These are phyloP conservation scores for slime mould (Dictyostelium discoideum) DNA, from an alignment of 78 protist species.

Conservation along the genomic window dicty_2.7 NC_007090.3:4468001-4468500, in stretches of 20 bases:
- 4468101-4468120: not conserved
- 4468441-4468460: constrained; percentile 65
- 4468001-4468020: not conserved
- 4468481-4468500: constrained; percentile 32
- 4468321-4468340: not conserved
- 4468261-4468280: not conserved
- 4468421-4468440: constrained; percentile 62
- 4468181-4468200: not conserved
- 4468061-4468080: not conserved
- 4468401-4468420: constrained; percentile 17
- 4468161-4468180: not conserved
- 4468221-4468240: not conserved
- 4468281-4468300: not conserved
- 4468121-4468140: not conserved
- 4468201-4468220: not conserved
- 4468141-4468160: not conserved
- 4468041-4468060: not conserved
- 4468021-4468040: not conserved
- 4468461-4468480: constrained; percentile 49
- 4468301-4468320: not conserved
- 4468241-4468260: too few species aligned
- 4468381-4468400: not conserved
- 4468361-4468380: not conserved
- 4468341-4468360: not conserved
- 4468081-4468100: constrained; percentile 9